These are phyloP conservation scores for Paramyrothecium roridum DNA, from an alignment of 2,329 filamentous ascomycete species.

Conservation along the genomic window DNA sequence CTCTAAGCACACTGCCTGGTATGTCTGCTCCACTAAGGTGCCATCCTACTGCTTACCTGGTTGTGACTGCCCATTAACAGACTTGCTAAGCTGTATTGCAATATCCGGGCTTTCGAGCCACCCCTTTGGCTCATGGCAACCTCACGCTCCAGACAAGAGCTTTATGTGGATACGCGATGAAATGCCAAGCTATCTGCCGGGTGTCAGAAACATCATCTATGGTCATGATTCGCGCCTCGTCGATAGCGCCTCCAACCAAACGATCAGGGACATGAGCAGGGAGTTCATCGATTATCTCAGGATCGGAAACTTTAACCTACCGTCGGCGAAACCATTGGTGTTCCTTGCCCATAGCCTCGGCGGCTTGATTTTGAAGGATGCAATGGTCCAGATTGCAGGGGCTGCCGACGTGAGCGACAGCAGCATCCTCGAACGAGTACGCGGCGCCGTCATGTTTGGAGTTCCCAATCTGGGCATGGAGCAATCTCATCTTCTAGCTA, in stretches of 20 bases:
- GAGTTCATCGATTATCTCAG: neutral
- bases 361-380: constrained; percentile 8
- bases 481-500: neutral
- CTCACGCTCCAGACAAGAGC: neutral
- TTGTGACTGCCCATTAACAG: neutral
- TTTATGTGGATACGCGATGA: constrained; percentile 9
- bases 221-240: neutral
- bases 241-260: neutral
- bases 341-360: constrained; percentile 5
- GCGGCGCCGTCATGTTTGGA: neutral
- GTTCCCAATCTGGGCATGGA: constrained; percentile 1
- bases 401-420: neutral
- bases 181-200: neutral
- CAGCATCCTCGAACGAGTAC: neutral
- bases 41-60: too few relatives aligned
- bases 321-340: constrained; percentile 5
- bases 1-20: neutral
- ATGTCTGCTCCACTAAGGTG: neutral
- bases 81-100: constrained; percentile 3
- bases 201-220: constrained; percentile 1
- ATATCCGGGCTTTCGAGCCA: constrained; percentile 7
- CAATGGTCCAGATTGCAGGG: neutral
- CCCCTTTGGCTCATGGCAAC: constrained; percentile 9
- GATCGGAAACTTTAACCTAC: neutral
- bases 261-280: neutral